Base-by-base conservation (phyloP, 2,329 filamentous ascomycete genomes). In the Talaromyces sp. region DNA sequence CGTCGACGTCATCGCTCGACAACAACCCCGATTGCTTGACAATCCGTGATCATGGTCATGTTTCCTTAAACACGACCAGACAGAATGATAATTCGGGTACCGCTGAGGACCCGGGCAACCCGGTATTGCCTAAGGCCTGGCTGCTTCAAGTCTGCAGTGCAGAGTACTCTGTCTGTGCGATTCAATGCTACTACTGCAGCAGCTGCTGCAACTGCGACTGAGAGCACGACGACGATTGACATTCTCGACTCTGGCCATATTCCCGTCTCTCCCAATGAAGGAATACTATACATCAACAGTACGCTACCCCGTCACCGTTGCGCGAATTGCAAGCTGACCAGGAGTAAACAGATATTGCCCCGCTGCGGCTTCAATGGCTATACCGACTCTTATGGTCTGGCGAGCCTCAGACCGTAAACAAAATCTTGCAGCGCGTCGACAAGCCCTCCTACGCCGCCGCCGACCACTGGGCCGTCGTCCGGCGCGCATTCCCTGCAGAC, bases 281-380 rank as follows among this genome's bases (percentile, higher is more conserved):
- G 89, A 0, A 87, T 98, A 53, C 75, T 97, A 7, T 99, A 96
- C 78, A 88, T 98, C 70, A 92, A 96, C 72, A 96, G 90, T 93
- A 77, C 72, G 86, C 9, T 13, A 32, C 30, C 30, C 59, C 51
- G 17, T 5, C 13, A 2, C 44, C 28, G 19, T 55, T 9, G 19
- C n/a, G 55, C 49, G 33, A 9, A 28, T 25, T 2, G 25, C 25
- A 49, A 15, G 25, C 42, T 22, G 11, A 28, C 19, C 9, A 2
- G 2, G 13, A n/a, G 3, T 2, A 47, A 33, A 57, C 33, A 93
- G 90, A 95, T 75, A 83, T 98, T 56, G 96, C 96, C 64, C 93
- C 93, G 0, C 81, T 95, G 30, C 90, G 86, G 67, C 82, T 96
- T 36, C 83, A 84, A 68, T 88, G 86, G 80, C 71, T 86, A 2